These are phyloP conservation scores for Tilletia horrida DNA, from an alignment of 1,284 basidiomycete genomes.

Conservation along the genomic window DNA sequence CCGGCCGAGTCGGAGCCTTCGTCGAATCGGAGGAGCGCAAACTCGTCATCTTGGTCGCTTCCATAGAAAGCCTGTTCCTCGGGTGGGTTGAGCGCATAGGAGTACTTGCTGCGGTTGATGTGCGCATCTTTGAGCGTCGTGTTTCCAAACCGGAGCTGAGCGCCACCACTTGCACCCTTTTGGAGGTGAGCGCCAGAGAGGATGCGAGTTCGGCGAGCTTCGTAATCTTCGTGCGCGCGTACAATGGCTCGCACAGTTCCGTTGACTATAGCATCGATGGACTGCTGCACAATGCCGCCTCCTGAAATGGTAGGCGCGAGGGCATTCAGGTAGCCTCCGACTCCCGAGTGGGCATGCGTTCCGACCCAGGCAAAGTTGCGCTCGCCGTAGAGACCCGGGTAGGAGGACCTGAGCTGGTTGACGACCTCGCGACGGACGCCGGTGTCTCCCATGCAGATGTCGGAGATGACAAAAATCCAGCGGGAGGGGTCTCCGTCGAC, in stretches of 20 bases:
- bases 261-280: conserved; percentile 66
- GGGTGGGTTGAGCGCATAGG: conserved; percentile 43
- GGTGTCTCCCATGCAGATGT: conserved; percentile 66
- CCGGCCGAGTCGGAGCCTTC: conserved; percentile 30
- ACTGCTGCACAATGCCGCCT: conserved; percentile 65
- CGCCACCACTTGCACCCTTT: conserved; percentile 55
- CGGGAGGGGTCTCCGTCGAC: conserved; percentile 58
- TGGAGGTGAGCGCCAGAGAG: conserved; percentile 19
- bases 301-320: conserved; percentile 73
- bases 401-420: conserved; percentile 61
- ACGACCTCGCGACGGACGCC: conserved; percentile 72
- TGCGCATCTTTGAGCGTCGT: conserved; percentile 66
- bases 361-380: conserved; percentile 72
- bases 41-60: conserved; percentile 45
- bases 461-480: conserved; percentile 72
- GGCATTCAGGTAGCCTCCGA: conserved; percentile 70
- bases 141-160: conserved; percentile 61
- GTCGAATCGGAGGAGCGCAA: conserved; percentile 40
- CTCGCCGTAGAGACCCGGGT: conserved; percentile 67
- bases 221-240: conserved; percentile 66
- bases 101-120: conserved; percentile 60
- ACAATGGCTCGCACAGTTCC: conserved; percentile 69
- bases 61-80: conserved; percentile 40
- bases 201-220: neutral
- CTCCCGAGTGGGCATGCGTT: conserved; percentile 74